These are phyloP conservation scores for Pleurotus citrinopileatus DNA, from an alignment of 768 basidiomycete genomes.

Conservation along the genomic window DNA sequence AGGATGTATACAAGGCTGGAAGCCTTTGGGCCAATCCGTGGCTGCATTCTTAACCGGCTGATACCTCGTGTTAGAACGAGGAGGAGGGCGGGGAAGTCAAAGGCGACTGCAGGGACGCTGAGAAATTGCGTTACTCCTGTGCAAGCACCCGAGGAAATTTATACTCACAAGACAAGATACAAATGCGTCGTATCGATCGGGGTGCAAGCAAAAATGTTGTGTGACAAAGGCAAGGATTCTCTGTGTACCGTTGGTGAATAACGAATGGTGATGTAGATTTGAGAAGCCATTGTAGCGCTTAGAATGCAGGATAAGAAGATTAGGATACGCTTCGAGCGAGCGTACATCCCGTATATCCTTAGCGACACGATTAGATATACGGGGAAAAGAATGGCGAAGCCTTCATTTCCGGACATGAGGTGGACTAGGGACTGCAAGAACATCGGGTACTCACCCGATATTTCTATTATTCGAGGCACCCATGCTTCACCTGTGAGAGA, in stretches of 20 bases:
- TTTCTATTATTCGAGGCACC: background rate
- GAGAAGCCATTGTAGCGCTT: background rate
- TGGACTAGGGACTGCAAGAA: background rate
- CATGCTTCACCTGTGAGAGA: conserved; percentile 9
- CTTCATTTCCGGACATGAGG: background rate
- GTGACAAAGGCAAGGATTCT: background rate
- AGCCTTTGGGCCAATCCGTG: background rate
- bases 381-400: background rate
- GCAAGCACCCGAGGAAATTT: background rate
- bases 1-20: background rate
- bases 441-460: background rate
- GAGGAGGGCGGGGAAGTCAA: background rate
- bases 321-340: background rate
- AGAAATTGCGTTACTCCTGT: background rate
- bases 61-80: background rate
- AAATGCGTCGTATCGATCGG: background rate
- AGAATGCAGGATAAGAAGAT: background rate
- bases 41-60: background rate
- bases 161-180: background rate
- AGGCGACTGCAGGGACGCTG: background rate
- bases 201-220: background rate
- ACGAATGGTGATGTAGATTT: background rate
- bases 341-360: background rate
- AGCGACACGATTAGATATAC: background rate
- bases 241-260: background rate